Evolutionary conservation across 1,139 yeast genomes (phyloP).

Genomic region (Wickerhamomyces sp.): DNA sequence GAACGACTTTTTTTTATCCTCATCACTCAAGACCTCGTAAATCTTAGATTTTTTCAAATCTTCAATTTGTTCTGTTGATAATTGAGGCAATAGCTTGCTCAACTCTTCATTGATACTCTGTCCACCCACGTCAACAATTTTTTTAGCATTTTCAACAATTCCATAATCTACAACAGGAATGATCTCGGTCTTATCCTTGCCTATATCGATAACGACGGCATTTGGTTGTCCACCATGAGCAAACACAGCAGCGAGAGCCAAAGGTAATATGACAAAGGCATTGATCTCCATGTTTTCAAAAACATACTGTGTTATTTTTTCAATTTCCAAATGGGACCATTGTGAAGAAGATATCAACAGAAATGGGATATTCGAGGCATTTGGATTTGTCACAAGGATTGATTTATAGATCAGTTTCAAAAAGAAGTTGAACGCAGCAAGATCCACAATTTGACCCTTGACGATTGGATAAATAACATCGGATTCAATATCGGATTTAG

Average conservation of each 20-base stretch:
- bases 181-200: slow-evolving; percentile 68
- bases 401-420: slow-evolving; percentile 58
- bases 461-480: slow-evolving; percentile 57
- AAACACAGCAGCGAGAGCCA: slow-evolving; percentile 65
- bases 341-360: slow-evolving; percentile 56
- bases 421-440: slow-evolving; percentile 68
- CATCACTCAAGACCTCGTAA: slow-evolving; percentile 71
- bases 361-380: slow-evolving; percentile 45
- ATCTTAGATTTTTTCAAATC: slow-evolving; percentile 69
- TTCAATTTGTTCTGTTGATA: slow-evolving; percentile 58
- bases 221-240: slow-evolving; percentile 62
- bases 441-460: slow-evolving; percentile 57
- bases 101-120: slow-evolving; percentile 51
- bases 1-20: slow-evolving; percentile 51
- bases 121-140: slow-evolving; percentile 57
- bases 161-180: slow-evolving; percentile 74
- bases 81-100: slow-evolving; percentile 49
- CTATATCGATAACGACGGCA: slow-evolving; percentile 77
- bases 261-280: slow-evolving; percentile 67
- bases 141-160: slow-evolving; percentile 49
- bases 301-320: slow-evolving; percentile 64
- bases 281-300: slow-evolving; percentile 72
- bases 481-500: slow-evolving; percentile 34
- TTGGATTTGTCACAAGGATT: slow-evolving; percentile 44
- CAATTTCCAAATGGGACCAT: slow-evolving; percentile 69